Base-by-base conservation (phyloP, 805 yeast species). In the Saccharomycopsis capsularis region DNA sequence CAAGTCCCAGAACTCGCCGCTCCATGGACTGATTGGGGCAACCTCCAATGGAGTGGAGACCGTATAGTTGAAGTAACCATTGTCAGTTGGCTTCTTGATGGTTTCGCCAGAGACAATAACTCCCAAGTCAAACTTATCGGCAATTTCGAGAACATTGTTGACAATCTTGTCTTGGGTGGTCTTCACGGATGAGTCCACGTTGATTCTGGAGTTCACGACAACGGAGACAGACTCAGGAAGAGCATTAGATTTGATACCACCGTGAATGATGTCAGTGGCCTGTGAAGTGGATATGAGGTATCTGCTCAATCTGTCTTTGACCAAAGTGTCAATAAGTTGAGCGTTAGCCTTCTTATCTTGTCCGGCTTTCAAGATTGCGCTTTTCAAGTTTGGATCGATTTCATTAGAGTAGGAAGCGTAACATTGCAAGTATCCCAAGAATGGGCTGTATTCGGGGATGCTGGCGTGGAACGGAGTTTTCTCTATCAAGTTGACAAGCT, bases 171-270 rank as follows among this genome's bases (percentile, higher is more conserved):
- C 68, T 16, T 66, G 56, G 3, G 72, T 73, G 18, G 67, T 71
- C 3, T 67, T 63, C 1, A 74, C 68, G 21, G 72, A 64, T 15
- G 80, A 71, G 53, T 79, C 87, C 40, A 79, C 65, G 18, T 78
- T 74, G 48, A 85, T 70, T 59, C 95, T 71, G 58, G 82, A 83
- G 63, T 86, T 84, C 40, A 82, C 69, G 32, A 71, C 59, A 38
- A 79, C 68, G 27, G 65, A 62, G 2, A 76, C 76, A 23, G 69
- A 63, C 60, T 85, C 91, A 2, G 95, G 95, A 42, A 85, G 66
- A 1, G 93, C 89, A 59, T 85, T 85, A 23, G 81, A 71, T 64
- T 85, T 85, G 50, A 79, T 74, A 40, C 95, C 95, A 25, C 93
- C 93, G 11, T 65, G 59, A 51, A 86, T 69, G 22, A 81, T 71